Conservation (phyloP, 2,329 filamentous ascomycete species). For the Colletotrichum liriopes region DNA sequence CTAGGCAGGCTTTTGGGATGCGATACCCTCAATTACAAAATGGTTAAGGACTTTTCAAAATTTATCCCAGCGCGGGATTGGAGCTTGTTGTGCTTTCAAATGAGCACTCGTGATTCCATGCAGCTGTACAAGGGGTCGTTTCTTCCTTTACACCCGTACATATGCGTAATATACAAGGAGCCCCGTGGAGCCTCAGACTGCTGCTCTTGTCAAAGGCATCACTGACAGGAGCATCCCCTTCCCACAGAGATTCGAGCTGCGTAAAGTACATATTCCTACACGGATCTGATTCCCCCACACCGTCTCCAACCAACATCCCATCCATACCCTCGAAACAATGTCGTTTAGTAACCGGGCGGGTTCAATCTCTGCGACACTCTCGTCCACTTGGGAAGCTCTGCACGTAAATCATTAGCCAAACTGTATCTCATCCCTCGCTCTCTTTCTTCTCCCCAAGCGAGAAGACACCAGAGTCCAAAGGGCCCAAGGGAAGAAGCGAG, state of each 20-base stretch:
- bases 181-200: not conserved
- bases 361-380: slow-evolving; percentile 94
- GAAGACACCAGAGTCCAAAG: not conserved
- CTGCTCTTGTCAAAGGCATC: not conserved
- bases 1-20: slow-evolving; percentile 34
- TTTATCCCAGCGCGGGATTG: not conserved
- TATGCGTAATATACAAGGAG: slow-evolving; percentile 35
- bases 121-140: not conserved
- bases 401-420: slow-evolving; percentile 38
- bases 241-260: slow-evolving; percentile 1
- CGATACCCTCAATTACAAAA: slow-evolving; percentile 41
- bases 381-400: slow-evolving; percentile 93
- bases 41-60: slow-evolving; percentile 4
- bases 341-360: slow-evolving; percentile 87
- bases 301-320: not conserved
- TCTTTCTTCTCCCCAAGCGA: not conserved
- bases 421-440: not conserved
- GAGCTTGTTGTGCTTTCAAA: slow-evolving; percentile 11
- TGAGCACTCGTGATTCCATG: not conserved
- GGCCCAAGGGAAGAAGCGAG: slow-evolving; percentile 4
- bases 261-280: slow-evolving; percentile 27
- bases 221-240: not conserved
- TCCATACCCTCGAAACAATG: not conserved
- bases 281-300: not conserved
- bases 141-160: slow-evolving; percentile 3